Evolutionary conservation across 306 rosid species (phyloP), one percentile per base, ranked within the genome.

Genomic region (Cucurbita pepo): DNA sequence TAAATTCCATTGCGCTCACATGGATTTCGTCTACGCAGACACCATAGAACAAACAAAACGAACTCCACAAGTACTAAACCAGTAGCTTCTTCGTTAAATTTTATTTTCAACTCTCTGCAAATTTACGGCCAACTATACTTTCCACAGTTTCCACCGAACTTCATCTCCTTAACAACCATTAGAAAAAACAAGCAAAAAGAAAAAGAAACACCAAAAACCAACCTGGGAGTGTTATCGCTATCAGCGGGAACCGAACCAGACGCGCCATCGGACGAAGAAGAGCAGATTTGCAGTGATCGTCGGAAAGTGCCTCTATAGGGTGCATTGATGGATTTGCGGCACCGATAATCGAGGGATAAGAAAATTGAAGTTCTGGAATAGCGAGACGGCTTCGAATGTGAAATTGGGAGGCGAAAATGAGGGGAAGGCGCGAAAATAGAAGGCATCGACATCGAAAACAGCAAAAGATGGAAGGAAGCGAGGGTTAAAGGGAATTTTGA

Each of bases 211-310:
- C 4, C 16, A 48, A 21, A 19, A 59, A 77, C 19, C 34, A 64
- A 91, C 96, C 88, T 90, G 34, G 87, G 85, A 54, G 56, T 40
- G 86, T 77, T 88, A 74, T 90, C 94, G 62, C 56, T 21, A 55
- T 69, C 22, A 55, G 79, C 65, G 77, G 75, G 52, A 71, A 71
- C 48, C 7, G 75, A 71, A 55, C 37, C 66, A 13, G 79, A 40
- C 0, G 79, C 66, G 73, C 87, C 93, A 58, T 87, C 83, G 14
- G 91, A 69, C n/a, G 92, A 80, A 38, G 88, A 83, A 77, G 90
- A 87, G 58, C 88, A 84, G 3, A 77, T 69, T 48, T 72, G 52
- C 52, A 57, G 77, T 40, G 85, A 47, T 10, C 79, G 83, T 25
- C 77, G 36, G 79, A 69, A 78, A 50, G 77, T 66, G 77, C 25